Conservation (phyloP, 192 early-diverging fungal species). For the Coemansia sp. region DNA sequence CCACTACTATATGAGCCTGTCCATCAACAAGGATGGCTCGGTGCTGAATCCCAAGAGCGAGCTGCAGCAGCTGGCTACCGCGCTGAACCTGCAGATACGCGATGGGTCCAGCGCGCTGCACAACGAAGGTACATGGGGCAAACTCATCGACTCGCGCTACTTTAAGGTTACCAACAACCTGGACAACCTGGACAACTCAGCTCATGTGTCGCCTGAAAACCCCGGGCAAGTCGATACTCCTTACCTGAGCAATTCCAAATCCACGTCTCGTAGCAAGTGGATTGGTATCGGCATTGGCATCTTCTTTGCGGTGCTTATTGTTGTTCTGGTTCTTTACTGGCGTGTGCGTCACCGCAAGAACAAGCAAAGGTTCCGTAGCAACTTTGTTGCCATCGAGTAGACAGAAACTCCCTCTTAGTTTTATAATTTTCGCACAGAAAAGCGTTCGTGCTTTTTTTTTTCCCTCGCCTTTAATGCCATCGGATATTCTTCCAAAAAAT, state of each 20-base stretch:
- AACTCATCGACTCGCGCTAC: slow-evolving; percentile 30
- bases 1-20: slow-evolving; percentile 49
- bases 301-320: slow-evolving; percentile 24
- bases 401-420: neutral
- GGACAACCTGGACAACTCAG: slow-evolving; percentile 33
- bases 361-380: slow-evolving; percentile 30
- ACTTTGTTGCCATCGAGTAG: slow-evolving; percentile 32
- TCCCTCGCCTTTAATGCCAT: neutral
- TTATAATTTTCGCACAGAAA: too few relatives aligned
- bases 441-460: too few relatives aligned
- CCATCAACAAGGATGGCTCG: slow-evolving; percentile 32
- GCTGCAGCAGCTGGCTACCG: slow-evolving; percentile 40
- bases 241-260: slow-evolving; percentile 27
- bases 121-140: slow-evolving; percentile 33
- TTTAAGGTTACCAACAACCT: slow-evolving; percentile 32
- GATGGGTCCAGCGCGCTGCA: slow-evolving; percentile 38
- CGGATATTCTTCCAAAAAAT: slow-evolving; percentile 2
- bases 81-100: slow-evolving; percentile 27
- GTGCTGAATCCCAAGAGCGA: slow-evolving; percentile 40
- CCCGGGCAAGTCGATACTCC: slow-evolving; percentile 48
- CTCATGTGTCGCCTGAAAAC: slow-evolving; percentile 36
- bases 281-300: slow-evolving; percentile 46
- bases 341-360: slow-evolving; percentile 21
- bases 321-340: slow-evolving; percentile 29
- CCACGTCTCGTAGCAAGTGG: slow-evolving; percentile 49